These are phyloP conservation scores for Hibiscus syriacus DNA, from an alignment of 345 rosid species.

Conservation along the genomic window DNA sequence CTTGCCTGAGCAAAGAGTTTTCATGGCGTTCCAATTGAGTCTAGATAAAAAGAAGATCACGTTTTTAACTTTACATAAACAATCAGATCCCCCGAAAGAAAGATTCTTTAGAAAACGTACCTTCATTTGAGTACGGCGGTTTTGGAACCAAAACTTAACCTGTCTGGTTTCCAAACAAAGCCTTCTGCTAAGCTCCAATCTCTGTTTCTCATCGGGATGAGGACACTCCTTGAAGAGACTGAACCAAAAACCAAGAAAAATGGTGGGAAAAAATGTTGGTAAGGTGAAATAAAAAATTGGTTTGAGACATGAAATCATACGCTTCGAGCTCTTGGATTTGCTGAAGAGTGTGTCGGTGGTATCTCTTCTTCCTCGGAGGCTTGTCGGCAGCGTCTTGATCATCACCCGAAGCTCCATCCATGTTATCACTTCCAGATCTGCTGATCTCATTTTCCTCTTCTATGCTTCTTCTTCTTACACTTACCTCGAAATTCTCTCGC, in stretches of 20 bases:
- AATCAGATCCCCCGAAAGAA: not conserved
- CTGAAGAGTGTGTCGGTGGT: conserved; percentile 99
- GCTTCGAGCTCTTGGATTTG: conserved; percentile 99
- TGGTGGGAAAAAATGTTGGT: not conserved
- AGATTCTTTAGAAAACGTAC: conserved; percentile 18
- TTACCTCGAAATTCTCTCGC: conserved; percentile 30
- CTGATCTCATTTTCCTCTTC: conserved; percentile 53
- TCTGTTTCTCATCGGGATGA: conserved; percentile 87
- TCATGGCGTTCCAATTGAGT: conserved; percentile 88
- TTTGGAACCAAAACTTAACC: conserved; percentile 93
- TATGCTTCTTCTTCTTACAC: conserved; percentile 32
- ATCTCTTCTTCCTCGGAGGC: conserved; percentile 86
- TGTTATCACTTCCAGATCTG: conserved; percentile 98
- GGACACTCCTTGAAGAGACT: conserved; percentile 79
- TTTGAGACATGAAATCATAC: conserved; percentile 33
- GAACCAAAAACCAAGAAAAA: not conserved
- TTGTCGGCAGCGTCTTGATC: conserved; percentile 82
- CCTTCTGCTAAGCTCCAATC: conserved; percentile 70
- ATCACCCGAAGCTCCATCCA: conserved; percentile 92
- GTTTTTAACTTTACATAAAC: not conserved
- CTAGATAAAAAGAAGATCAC: conserved; percentile 21
- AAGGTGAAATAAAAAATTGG: conserved; percentile 6
- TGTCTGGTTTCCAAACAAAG: conserved; percentile 79
- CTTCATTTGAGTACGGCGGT: conserved; percentile 96
- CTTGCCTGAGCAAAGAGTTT: conserved; percentile 74